A percentile compares a stretch with the other conserved stretches of the same genome.
phyloP scores from a whole-genome alignment of 805 yeast genomes.

The Saccharomyces eubayanus region DNA sequence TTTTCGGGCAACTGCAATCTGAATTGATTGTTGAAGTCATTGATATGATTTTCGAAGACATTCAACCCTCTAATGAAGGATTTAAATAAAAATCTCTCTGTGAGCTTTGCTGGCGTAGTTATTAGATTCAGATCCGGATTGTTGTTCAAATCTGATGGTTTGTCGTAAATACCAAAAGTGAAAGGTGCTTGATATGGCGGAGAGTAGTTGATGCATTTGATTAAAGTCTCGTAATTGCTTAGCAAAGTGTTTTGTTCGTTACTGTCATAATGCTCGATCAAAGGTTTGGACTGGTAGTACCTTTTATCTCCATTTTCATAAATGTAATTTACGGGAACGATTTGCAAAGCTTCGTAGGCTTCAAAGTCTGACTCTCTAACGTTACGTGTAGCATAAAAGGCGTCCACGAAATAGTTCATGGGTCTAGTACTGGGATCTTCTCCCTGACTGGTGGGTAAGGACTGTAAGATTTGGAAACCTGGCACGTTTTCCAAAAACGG shows the following conservation, averaged over 20 bases:
- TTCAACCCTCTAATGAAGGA: slow-evolving; percentile 52
- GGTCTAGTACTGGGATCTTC: slow-evolving; percentile 45
- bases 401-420: slow-evolving; percentile 61
- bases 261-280: slow-evolving; percentile 48
- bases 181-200: slow-evolving; percentile 82
- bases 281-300: slow-evolving; percentile 54
- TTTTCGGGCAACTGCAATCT: slow-evolving; percentile 48
- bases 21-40: slow-evolving; percentile 45
- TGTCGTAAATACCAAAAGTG: slow-evolving; percentile 44
- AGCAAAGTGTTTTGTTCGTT: slow-evolving; percentile 26
- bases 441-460: slow-evolving; percentile 38
- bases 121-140: slow-evolving; percentile 12
- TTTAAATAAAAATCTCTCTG: slow-evolving; percentile 37
- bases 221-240: slow-evolving; percentile 26
- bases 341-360: slow-evolving; percentile 54
- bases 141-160: slow-evolving; percentile 16
- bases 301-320: slow-evolving; percentile 54
- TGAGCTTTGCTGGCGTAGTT: slow-evolving; percentile 32
- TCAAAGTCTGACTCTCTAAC: slow-evolving; percentile 49
- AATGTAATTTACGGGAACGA: slow-evolving; percentile 60
- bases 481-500: slow-evolving; percentile 76
- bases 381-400: slow-evolving; percentile 53
- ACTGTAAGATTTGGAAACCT: slow-evolving; percentile 63
- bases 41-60: slow-evolving; percentile 52
- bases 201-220: slow-evolving; percentile 60